Percentiles rank a stretch among this genome's conserved stretches.
Conservation (phyloP, 371 early-diverging fungal species). For the Mucor plumbeus region DNA sequence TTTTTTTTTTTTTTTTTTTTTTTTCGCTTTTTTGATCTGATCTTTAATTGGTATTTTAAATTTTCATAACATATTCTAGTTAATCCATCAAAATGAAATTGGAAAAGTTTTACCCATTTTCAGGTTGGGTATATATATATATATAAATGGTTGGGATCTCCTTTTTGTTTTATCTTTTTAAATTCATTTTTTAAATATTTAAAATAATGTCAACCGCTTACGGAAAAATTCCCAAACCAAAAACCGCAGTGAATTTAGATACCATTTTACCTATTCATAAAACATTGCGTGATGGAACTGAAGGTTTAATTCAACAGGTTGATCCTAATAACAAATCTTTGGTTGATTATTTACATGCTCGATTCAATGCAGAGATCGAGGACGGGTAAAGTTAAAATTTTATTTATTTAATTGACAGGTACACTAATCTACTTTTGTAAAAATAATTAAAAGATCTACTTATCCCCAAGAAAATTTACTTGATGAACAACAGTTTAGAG, state of each 20-base stretch:
- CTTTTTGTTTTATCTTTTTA: background rate
- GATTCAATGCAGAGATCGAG: conserved; percentile 71
- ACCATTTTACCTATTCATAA: conserved; percentile 54
- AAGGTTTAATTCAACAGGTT: conserved; percentile 35
- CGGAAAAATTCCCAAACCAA: conserved; percentile 60
- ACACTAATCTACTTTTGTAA: background rate
- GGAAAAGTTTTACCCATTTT: conserved; percentile 9
- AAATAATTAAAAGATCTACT: conserved; percentile 50
- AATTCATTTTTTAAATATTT: background rate
- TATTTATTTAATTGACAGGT: background rate
- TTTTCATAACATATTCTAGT: background rate
- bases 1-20: background rate
- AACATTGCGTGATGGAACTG: conserved; percentile 35
- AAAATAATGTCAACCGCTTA: conserved; percentile 67
- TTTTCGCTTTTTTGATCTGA: background rate
- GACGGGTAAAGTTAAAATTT: conserved; percentile 46
- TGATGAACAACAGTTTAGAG: conserved; percentile 53
- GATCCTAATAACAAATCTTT: conserved; percentile 37
- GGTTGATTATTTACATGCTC: conserved; percentile 52
- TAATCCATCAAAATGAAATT: background rate
- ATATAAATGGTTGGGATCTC: background rate
- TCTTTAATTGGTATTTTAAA: background rate
- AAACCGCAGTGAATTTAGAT: conserved; percentile 27
- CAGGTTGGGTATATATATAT: too few species aligned
- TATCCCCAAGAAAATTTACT: conserved; percentile 74